These are phyloP conservation scores for Linnemannia elongata DNA, from an alignment of 192 early-diverging fungal genomes.

Conservation along the genomic window DNA sequence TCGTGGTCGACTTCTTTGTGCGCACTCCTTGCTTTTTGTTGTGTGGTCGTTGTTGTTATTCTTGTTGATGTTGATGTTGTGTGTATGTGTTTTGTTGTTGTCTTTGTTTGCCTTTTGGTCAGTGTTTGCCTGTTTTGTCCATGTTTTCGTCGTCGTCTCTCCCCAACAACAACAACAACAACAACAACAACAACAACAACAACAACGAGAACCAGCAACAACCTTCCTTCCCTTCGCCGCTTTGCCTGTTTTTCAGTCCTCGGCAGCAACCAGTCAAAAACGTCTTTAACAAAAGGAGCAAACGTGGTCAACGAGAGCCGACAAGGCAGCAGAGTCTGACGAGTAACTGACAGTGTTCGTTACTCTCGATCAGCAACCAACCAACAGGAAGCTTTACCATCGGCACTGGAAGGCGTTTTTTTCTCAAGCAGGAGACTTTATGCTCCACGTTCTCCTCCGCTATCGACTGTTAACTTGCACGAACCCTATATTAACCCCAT, in stretches of 20 bases:
- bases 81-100: background rate
- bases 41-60: no score
- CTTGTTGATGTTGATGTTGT: background rate
- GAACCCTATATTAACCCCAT: background rate
- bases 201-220: background rate
- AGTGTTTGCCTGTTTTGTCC: background rate
- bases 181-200: conserved; percentile 5
- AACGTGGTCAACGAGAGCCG: background rate
- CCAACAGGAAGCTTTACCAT: background rate
- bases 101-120: background rate
- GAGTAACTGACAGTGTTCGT: background rate
- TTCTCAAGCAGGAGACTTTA: background rate
- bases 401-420: background rate
- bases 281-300: conserved; percentile 2
- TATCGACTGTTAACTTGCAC: background rate
- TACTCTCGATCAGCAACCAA: background rate
- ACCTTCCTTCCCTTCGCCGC: background rate
- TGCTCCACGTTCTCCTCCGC: background rate
- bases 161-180: background rate
- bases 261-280: background rate
- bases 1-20: background rate
- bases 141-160: background rate
- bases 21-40: background rate
- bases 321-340: background rate
- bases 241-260: background rate